Base-by-base conservation (phyloP, 2,329 filamentous ascomycete genomes). In the Scleromitrula shiraiana region DNA sequence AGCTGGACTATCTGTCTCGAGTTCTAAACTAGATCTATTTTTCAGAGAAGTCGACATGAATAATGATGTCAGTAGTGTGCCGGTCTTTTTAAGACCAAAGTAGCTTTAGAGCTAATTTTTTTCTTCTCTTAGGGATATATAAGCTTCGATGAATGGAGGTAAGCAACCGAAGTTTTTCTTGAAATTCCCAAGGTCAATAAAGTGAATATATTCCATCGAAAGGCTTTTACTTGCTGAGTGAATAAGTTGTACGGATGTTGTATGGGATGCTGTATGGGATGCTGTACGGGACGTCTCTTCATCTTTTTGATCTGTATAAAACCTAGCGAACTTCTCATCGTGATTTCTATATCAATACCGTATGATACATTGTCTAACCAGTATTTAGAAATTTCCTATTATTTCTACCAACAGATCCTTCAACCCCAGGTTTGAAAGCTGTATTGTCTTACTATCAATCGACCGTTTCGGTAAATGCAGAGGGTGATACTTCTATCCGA, bases 81-180 rank as follows among this genome's bases (percentile, higher is more conserved):
- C n/a, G n/a, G n/a, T n/a, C n/a, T n/a, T 12, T 19, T 29, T 22
- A 35, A 17, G 9, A 27, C 17, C 15, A 19, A 27, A 33, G 19
- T 15, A n/a, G n/a, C 20, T 15, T 36, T 12, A 17, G 12, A 8
- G 32, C 23, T 14, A 41, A 7, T 53, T 44, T 46, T 8, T 23
- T 24, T 29, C 30, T 15, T 32, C 22, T 14, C 26, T 32, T 80
- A 72, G 59, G 64, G 62, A 2, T 72, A 74, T 54, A 95, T 97
- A 58, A 89, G 77, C 53, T 97, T 95, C 68, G 82, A 88, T 56
- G 93, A 98, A 75, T 97, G 93, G 93, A 83, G 91, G 91, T 96
- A 80, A 68, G 83, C 17, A 45, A 24, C 22, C 38, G 22, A 24
- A 7, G 19, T 17, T 33, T 41, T 7, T 42, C 14, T 42, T 37